A percentile compares a stretch with the other conserved stretches of the same genome.
These are phyloP conservation scores for Venturiaceae sp. DNA, from an alignment of 2,329 filamentous ascomycete genomes.

Conservation along the genomic window DNA sequence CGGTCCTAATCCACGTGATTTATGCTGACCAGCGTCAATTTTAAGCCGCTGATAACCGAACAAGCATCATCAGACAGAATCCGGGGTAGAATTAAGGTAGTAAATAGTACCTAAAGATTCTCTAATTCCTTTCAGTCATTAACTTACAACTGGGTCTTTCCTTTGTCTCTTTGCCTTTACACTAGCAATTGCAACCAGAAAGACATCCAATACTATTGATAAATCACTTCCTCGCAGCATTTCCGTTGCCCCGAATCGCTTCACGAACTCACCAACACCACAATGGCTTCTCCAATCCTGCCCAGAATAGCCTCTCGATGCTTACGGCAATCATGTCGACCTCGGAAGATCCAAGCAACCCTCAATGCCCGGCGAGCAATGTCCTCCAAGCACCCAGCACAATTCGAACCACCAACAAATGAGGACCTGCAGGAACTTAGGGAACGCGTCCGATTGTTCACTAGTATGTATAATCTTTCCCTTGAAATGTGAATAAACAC, in stretches of 20 bases:
- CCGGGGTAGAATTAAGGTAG: no score
- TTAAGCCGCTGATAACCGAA: no score
- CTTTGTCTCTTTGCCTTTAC: no score
- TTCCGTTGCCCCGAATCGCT: neutral
- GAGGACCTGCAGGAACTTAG: slow-evolving; percentile 72
- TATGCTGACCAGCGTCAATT: no score
- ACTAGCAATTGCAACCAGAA: no score
- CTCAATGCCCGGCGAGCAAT: slow-evolving; percentile 27
- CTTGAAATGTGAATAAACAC: neutral
- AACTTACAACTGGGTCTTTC: no score
- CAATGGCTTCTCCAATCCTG: slow-evolving; percentile 21
- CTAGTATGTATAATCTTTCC: slow-evolving; percentile 32
- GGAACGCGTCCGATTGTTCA: slow-evolving; percentile 80
- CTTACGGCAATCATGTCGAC: slow-evolving; percentile 23
- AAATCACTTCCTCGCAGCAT: no score
- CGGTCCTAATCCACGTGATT: no score
- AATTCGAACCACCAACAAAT: slow-evolving; percentile 58
- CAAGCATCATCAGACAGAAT: no score
- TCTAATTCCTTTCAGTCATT: no score
- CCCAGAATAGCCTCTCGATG: slow-evolving; percentile 27
- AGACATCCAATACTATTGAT: no score
- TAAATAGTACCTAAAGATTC: no score
- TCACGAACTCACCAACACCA: neutral
- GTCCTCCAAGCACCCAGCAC: slow-evolving; percentile 60
- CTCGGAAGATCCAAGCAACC: slow-evolving; percentile 13